phyloP scores from a whole-genome alignment of 108 stramenopile species.

The Licmophora abbreviata region DNA sequence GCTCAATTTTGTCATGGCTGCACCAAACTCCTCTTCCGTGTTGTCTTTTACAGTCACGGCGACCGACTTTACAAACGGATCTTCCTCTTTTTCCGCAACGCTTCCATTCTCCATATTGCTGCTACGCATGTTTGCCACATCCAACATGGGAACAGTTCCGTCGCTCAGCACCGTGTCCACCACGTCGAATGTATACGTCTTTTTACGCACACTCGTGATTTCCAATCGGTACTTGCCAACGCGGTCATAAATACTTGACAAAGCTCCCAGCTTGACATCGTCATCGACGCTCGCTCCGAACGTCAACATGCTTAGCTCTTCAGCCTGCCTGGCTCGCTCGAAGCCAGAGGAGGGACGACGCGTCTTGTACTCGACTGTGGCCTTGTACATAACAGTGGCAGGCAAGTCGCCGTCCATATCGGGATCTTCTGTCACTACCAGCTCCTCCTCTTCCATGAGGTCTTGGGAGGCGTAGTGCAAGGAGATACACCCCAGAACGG shows the following conservation, averaged over 20 bases:
- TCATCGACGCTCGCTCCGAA: constrained; percentile 57
- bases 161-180: constrained; percentile 44
- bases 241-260: constrained; percentile 42
- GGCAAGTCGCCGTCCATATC: constrained; percentile 9
- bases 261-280: constrained; percentile 51
- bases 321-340: constrained; percentile 30
- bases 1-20: no score
- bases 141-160: constrained; percentile 28
- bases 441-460: constrained; percentile 27
- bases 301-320: constrained; percentile 49
- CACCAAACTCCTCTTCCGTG: constrained; percentile 5
- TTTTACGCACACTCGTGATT: constrained; percentile 37
- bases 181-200: constrained; percentile 52
- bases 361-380: constrained; percentile 33
- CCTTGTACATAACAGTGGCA: constrained; percentile 30
- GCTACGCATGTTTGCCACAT: not conserved
- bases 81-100: constrained; percentile 10
- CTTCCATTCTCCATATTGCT: not conserved
- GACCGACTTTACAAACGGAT: constrained; percentile 45
- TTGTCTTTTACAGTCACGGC: constrained; percentile 50
- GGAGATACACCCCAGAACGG: constrained; percentile 22
- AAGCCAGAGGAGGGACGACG: constrained; percentile 40
- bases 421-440: constrained; percentile 9
- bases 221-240: constrained; percentile 50
- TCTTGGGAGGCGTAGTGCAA: constrained; percentile 31